A percentile compares a stretch with the other conserved stretches of the same genome.
Conservation (phyloP, 2,329 filamentous ascomycete species). For the Cercospora brassicicola region DNA sequence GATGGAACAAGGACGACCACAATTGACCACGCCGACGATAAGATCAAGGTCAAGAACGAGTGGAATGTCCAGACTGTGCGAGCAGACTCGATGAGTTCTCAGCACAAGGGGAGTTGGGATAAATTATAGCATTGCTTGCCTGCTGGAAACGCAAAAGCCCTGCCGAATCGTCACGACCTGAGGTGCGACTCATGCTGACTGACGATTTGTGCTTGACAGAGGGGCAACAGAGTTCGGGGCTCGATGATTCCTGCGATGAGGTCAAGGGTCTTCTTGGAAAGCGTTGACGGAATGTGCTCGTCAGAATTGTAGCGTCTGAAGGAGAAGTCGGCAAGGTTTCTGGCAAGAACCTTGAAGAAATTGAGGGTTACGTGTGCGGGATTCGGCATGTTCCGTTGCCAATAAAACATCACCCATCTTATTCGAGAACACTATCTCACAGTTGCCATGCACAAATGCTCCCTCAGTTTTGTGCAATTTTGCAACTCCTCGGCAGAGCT, state of each 20-base stretch:
- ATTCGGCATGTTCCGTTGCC: neutral
- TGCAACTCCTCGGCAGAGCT: neutral
- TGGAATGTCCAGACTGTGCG: neutral
- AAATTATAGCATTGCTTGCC: neutral
- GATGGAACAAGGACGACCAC: neutral
- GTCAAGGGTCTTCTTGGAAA: no score
- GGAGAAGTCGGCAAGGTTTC: neutral
- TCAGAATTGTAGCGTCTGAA: neutral
- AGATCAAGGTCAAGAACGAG: neutral
- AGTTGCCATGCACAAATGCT: neutral
- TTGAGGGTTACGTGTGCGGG: neutral
- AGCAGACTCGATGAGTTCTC: neutral
- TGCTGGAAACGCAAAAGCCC: neutral
- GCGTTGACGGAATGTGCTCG: neutral
- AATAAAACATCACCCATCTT: neutral
- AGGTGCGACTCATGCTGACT: neutral
- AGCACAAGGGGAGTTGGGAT: neutral
- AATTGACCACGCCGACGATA: neutral
- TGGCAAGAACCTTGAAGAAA: neutral
- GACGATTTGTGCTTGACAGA: neutral
- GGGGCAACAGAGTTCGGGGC: neutral
- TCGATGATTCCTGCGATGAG: neutral
- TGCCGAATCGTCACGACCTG: neutral
- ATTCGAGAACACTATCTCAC: neutral
- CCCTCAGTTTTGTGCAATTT: neutral